Evolutionary conservation across 2,329 filamentous ascomycete species (phyloP).

Genomic region (Pestalotiopsis sp.): DNA sequence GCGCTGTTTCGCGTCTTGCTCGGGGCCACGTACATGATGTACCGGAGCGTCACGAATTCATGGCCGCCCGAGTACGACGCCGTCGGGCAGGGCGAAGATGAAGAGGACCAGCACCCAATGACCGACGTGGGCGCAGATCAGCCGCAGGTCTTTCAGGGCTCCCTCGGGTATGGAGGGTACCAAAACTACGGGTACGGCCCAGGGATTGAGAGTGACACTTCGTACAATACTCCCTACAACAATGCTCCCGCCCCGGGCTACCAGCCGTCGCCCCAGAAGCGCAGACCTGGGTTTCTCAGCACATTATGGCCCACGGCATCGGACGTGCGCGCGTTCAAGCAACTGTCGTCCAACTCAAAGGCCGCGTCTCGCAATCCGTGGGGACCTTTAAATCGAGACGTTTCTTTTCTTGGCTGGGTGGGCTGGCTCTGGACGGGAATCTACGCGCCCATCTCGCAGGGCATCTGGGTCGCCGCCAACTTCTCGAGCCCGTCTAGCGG

Average conservation of each 20-base stretch:
- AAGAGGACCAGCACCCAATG: not conserved
- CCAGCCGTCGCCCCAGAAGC: not conserved
- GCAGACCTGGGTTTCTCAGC: not conserved
- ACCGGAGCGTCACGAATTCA: not conserved
- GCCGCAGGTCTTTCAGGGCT: not conserved
- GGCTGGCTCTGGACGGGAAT: not conserved
- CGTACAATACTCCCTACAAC: not conserved
- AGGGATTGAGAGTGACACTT: no score
- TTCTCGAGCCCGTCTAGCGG: not conserved
- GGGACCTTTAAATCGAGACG: not conserved
- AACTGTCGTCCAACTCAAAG: not conserved
- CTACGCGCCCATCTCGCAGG: not conserved
- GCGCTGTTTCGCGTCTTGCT: not conserved
- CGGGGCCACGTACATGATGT: not conserved
- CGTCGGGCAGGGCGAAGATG: not conserved
- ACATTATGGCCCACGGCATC: not conserved
- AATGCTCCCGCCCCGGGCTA: not conserved
- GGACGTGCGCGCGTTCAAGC: not conserved
- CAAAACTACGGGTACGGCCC: not conserved
- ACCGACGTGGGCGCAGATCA: not conserved
- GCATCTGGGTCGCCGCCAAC: not conserved
- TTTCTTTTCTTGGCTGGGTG: not conserved
- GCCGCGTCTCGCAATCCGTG: not conserved
- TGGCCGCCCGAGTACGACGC: not conserved
- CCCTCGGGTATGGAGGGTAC: not conserved